Evolutionary conservation across 2,329 filamentous ascomycete species (phyloP).

Genomic region (Nectriaceae sp.): DNA sequence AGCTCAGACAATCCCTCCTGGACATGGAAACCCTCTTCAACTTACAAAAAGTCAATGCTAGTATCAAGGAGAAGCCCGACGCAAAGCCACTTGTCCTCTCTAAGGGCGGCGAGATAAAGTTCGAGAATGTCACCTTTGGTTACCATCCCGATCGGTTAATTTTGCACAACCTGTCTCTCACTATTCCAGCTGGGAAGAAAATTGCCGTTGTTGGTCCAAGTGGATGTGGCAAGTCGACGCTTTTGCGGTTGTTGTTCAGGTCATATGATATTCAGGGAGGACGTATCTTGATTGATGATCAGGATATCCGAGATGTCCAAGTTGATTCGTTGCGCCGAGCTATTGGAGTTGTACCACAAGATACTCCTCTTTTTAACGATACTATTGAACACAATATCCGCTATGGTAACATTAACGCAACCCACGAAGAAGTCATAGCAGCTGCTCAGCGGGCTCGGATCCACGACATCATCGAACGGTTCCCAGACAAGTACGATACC

Average conservation of each 20-base stretch:
- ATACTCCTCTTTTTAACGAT: conserved; percentile 96
- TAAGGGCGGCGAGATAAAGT: conserved; percentile 84
- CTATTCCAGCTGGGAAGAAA: conserved; percentile 94
- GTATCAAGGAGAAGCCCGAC: conserved; percentile 74
- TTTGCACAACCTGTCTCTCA: conserved; percentile 79
- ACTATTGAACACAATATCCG: conserved; percentile 94
- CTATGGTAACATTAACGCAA: conserved; percentile 82
- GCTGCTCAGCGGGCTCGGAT: conserved; percentile 84
- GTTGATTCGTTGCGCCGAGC: conserved; percentile 80
- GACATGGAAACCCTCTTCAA: conserved; percentile 99
- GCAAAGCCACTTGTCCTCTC: conserved; percentile 73
- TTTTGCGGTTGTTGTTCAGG: conserved; percentile 87
- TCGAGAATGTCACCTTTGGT: conserved; percentile 93
- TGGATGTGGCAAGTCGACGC: conserved; percentile 94
- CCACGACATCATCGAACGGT: conserved; percentile 75
- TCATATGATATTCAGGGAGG: conserved; percentile 89
- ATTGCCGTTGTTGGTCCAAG: conserved; percentile 93
- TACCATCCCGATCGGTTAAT: conserved; percentile 89
- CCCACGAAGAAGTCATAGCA: conserved; percentile 69
- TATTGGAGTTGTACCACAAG: conserved; percentile 95
- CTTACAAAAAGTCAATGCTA: conserved; percentile 92
- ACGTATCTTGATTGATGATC: conserved; percentile 86
- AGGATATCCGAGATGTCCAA: conserved; percentile 83
- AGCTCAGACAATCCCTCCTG: conserved; percentile 88
- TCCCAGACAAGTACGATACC: conserved; percentile 87